Base-by-base conservation (phyloP, 108 stramenopile species). In the Cylindrotheca fusiformis region DNA sequence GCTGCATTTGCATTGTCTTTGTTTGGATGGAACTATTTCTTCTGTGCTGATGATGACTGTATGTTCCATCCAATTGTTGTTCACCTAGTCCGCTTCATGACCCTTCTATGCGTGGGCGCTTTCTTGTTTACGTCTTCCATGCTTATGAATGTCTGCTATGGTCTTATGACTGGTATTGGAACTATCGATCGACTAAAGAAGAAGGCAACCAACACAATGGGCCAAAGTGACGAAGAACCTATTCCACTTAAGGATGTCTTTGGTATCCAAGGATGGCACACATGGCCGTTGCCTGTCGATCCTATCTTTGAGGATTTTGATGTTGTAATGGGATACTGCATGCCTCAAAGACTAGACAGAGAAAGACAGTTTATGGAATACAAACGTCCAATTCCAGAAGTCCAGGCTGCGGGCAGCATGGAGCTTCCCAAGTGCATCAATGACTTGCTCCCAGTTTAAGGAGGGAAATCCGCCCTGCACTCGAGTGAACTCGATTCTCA, bases 131-230 rank as follows among this genome's bases (percentile, higher is more conserved):
- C 86, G 6, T 79, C 80, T 26, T 77, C 77, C n/a, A 93, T 93
- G 87, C 57, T 90, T 30, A 90, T 90, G 89, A 94, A 94, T 65
- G 88, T 91, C 2, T 84, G 83, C 28, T 94, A 90, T 65, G 90
- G 88, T 1, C 60, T 94, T 45, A 82, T 94, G 78, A 94, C 90
- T 27, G 93, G 93, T 22, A 90, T 90, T 55, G 90, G 90, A 2
- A 94, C 93, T 5, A 94, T 94, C 72, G 93, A 94, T 79, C 70
- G 93, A 20, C 78, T 94, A 24, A 94, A 94, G 72, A 90, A 88
- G 74, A 93, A 93, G 58, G 83, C 85, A 12, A 85, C 84, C 49
- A 86, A 90, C 64, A 93, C 88, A 44, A 90, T 90, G 88, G 71
- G 72, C 48, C 79, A 90, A 31, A 76, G 74, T 44, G 88, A 90